These are phyloP conservation scores for Boletus pseudo-olivaceus DNA, from an alignment of 768 basidiomycete species.

Conservation along the genomic window DNA sequence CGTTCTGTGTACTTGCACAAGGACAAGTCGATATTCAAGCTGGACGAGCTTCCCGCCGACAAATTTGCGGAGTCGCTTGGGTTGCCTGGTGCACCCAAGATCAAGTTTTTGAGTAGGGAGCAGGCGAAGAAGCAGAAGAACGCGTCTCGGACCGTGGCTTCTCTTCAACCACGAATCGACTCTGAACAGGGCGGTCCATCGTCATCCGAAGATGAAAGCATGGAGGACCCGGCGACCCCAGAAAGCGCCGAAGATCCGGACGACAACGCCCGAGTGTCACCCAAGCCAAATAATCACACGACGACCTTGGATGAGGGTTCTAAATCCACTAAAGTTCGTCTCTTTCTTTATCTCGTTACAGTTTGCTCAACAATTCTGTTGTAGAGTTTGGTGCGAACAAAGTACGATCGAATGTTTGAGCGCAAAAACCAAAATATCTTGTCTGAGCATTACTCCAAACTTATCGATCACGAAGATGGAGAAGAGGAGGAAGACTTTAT, in stretches of 20 bases:
- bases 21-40: constrained; percentile 89
- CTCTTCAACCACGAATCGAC: constrained; percentile 31
- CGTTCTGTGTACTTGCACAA: constrained; percentile 91
- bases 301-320: constrained; percentile 3
- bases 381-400: constrained; percentile 65
- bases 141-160: constrained; percentile 46
- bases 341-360: not conserved
- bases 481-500: constrained; percentile 80
- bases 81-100: constrained; percentile 91
- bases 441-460: constrained; percentile 84
- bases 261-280: constrained; percentile 9
- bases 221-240: constrained; percentile 9
- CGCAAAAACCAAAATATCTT: constrained; percentile 92
- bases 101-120: constrained; percentile 76
- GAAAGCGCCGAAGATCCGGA: constrained; percentile 28
- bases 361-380: not conserved
- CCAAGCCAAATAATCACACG: not conserved
- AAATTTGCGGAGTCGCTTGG: constrained; percentile 87
- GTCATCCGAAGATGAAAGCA: constrained; percentile 20
- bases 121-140: constrained; percentile 78
- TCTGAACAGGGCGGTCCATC: constrained; percentile 15
- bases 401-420: constrained; percentile 98
- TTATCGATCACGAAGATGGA: constrained; percentile 65
- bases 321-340: constrained; percentile 42
- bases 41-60: constrained; percentile 77